phyloP scores from a whole-genome alignment of 768 basidiomycete species.

The Antrodiella citrinella region DNA sequence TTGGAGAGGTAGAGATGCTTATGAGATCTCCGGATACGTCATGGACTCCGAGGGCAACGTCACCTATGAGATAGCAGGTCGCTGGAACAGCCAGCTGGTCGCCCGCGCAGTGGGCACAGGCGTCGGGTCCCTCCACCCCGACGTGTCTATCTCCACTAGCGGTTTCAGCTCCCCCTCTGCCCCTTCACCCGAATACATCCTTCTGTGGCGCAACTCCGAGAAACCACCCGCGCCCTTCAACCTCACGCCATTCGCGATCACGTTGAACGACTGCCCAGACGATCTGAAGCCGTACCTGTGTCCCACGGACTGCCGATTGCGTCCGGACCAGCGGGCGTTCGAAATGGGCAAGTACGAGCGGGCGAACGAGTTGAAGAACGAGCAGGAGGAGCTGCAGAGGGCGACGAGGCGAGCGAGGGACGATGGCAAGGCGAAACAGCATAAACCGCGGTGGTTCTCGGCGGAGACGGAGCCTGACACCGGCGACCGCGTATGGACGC shows the following conservation, averaged over 20 bases:
- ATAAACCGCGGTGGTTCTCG: slow-evolving; percentile 82
- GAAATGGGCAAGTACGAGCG: slow-evolving; percentile 81
- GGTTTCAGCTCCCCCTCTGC: slow-evolving; percentile 34
- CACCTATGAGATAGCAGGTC: slow-evolving; percentile 85
- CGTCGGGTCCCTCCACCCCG: slow-evolving; percentile 58
- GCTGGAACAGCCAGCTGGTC: slow-evolving; percentile 93
- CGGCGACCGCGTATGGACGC: slow-evolving; percentile 83
- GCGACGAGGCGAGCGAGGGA: slow-evolving; percentile 67
- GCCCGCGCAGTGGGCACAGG: slow-evolving; percentile 62
- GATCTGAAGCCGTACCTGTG: slow-evolving; percentile 66
- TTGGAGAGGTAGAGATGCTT: slow-evolving; percentile 89
- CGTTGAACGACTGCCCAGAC: slow-evolving; percentile 80
- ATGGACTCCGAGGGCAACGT: slow-evolving; percentile 53
- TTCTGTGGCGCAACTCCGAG: slow-evolving; percentile 89
- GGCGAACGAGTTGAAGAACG: slow-evolving; percentile 71
- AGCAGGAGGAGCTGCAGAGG: slow-evolving; percentile 78
- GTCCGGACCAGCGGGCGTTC: slow-evolving; percentile 93
- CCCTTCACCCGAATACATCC: slow-evolving; percentile 60
- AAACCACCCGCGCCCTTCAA: slow-evolving; percentile 86
- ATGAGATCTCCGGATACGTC: slow-evolving; percentile 86
- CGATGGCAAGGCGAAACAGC: slow-evolving; percentile 59
- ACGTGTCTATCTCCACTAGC: slow-evolving; percentile 40
- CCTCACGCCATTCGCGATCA: slow-evolving; percentile 89
- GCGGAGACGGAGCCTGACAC: slow-evolving; percentile 82
- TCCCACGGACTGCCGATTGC: slow-evolving; percentile 87